Base-by-base conservation (phyloP, 2,329 filamentous ascomycete species). In the Aureobasidium sp. region DNA sequence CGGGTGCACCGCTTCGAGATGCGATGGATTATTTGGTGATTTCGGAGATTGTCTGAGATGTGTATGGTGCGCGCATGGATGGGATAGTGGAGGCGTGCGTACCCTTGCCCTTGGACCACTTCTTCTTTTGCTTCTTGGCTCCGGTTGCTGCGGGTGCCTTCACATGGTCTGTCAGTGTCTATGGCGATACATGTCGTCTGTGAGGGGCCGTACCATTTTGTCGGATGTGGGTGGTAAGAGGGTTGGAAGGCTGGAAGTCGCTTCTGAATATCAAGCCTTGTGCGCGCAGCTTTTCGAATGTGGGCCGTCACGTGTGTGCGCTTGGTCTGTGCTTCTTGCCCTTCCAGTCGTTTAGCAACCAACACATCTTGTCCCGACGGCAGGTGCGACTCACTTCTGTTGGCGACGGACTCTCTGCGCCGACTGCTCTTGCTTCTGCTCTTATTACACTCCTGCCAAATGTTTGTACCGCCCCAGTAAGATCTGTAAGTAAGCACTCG, bases 101-200 rank as follows among this genome's bases (percentile, higher is more conserved):
- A 72, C 72, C 73, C 73, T 75, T 76, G 66, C 73, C 73, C 82
- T 85, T 85, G 65, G 81, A 84, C 87, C 86, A 88, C 85, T 89
- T 89, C 86, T 89, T 89, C 86, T 89, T 89, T 79, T 88, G 85
- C 82, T 89, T 89, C 84, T 89, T 89, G 74, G 83, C 86, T 76
- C 86, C 86, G 74, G 85, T 81, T 75, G 80, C 79, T 78, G 79
- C 79, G 72, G 80, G 79, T 74, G 80, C 78, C 77, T 77, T 47
- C 11, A 44, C 11, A 51, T 44, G 55, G 31, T 47, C 15, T 60
- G 22, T 63, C 61, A 64, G 41, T 47, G 20, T 48, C 53, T 56
- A n/a, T n/a, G 47, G 51, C 31, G 47, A 20, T 15, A 15, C 8
- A 39, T 44, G 17, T 37, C 9, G 37, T 25, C 27, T 45, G 29